phyloP scores from a whole-genome alignment of 352 stramenopile genomes.

The Phytophthora quininea region DNA sequence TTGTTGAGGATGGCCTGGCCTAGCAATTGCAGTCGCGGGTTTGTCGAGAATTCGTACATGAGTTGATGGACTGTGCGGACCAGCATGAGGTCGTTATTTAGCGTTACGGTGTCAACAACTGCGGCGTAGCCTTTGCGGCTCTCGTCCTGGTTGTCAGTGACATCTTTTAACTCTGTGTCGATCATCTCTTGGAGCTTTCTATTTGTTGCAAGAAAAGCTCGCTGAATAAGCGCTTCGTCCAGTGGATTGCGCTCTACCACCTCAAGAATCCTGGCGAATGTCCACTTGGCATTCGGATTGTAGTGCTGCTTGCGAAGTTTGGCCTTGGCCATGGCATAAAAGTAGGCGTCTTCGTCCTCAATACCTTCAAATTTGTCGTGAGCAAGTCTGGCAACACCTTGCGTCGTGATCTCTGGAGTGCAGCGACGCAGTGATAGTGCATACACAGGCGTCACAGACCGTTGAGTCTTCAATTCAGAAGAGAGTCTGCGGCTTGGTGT shows the following conservation, averaged over 20 bases:
- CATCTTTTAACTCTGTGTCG: slow-evolving; percentile 13
- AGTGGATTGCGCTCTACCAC: slow-evolving; percentile 66
- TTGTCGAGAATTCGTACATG: slow-evolving; percentile 68
- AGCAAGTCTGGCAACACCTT: slow-evolving; percentile 30
- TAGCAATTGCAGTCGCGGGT: slow-evolving; percentile 66
- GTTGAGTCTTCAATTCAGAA: slow-evolving; percentile 3
- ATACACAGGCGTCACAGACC: slow-evolving; percentile 51
- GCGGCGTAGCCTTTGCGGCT: slow-evolving; percentile 16
- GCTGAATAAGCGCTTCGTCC: slow-evolving; percentile 65
- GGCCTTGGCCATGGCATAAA: slow-evolving; percentile 59
- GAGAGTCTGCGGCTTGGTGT: slow-evolving; percentile 32
- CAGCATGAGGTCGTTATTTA: slow-evolving; percentile 57
- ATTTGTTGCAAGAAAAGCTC: slow-evolving; percentile 63
- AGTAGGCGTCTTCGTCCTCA: slow-evolving; percentile 62
- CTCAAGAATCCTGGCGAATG: slow-evolving; percentile 51
- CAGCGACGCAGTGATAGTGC: slow-evolving; percentile 51
- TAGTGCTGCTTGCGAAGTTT: slow-evolving; percentile 58
- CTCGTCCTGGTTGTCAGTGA: slow-evolving; percentile 17
- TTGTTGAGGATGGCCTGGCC: slow-evolving; percentile 56
- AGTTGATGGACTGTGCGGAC: slow-evolving; percentile 66
- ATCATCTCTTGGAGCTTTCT: slow-evolving; percentile 51
- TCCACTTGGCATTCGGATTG: slow-evolving; percentile 56
- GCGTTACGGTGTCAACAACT: slow-evolving; percentile 51
- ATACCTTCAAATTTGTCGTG: slow-evolving; percentile 55
- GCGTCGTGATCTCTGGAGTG: slow-evolving; percentile 25